Conservation (phyloP, 768 basidiomycete genomes). For the Exidia glandulosa region DNA sequence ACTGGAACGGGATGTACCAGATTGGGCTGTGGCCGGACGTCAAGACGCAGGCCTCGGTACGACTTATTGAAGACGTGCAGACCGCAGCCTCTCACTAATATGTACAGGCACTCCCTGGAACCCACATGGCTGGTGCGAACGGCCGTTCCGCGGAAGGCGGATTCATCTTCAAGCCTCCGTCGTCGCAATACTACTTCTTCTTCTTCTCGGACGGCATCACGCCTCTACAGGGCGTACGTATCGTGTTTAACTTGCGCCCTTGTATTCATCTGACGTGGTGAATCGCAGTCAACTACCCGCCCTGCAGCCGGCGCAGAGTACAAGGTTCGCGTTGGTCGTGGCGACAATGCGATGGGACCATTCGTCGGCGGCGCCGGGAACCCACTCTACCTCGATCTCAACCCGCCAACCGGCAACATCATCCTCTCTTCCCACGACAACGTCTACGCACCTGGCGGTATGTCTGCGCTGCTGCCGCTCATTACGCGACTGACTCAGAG, state of each 20-base stretch:
- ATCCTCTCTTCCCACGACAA: conserved; percentile 19
- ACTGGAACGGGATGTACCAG: conserved; percentile 9
- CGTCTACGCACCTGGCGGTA: conserved; percentile 19
- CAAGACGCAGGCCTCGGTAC: not conserved
- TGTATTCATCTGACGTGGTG: not conserved
- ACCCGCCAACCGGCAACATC: conserved; percentile 13
- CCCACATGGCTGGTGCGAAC: not conserved
- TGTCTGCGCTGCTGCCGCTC: not conserved
- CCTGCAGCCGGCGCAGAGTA: conserved; percentile 3
- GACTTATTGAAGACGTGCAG: conserved; percentile 3
- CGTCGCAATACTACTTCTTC: not conserved
- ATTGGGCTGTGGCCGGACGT: conserved; percentile 11
- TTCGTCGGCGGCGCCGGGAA: conserved; percentile 7
- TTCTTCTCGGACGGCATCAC: conserved; percentile 3
- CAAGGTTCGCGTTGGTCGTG: conserved; percentile 14
- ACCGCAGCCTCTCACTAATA: not conserved
- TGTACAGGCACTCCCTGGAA: not conserved
- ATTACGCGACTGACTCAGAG: not conserved
- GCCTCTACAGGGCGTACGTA: not conserved
- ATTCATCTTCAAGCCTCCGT: conserved; percentile 1
- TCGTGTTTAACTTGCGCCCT: not conserved
- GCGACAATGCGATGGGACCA: conserved; percentile 10
- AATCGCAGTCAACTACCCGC: not conserved
- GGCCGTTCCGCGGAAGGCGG: conserved; percentile 1
- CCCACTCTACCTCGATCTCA: not conserved